These are phyloP conservation scores for Physcomitrium patens DNA, from an alignment of 225 moss, liverwort and hornwort species.

Conservation along the genomic window DNA sequence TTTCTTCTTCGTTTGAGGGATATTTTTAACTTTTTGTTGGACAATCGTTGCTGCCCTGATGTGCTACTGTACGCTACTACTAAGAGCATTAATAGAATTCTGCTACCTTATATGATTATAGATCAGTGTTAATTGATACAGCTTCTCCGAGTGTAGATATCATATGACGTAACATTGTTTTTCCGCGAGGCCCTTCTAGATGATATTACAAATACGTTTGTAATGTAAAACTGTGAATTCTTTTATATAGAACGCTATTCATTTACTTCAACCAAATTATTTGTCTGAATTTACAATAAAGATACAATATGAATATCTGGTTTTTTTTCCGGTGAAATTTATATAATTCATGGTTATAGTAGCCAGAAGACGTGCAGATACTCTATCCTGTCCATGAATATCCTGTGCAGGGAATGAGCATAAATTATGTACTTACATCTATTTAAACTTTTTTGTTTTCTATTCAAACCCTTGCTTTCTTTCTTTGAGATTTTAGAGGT, in stretches of 20 bases:
- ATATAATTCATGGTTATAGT: constrained; percentile 26
- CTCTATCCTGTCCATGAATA: constrained; percentile 24
- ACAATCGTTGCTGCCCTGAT: neutral
- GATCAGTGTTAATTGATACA: neutral
- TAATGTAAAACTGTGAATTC: neutral
- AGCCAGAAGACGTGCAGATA: constrained; percentile 39
- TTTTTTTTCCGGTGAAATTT: constrained; percentile 9
- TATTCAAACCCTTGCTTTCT: constrained; percentile 25
- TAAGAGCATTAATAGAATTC: neutral
- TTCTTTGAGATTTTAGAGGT: constrained; percentile 63
- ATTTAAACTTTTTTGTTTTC: constrained; percentile 37
- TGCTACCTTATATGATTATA: neutral
- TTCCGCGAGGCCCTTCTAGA: too few species aligned
- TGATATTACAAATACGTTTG: neutral
- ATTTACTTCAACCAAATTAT: neutral
- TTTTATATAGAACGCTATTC: neutral
- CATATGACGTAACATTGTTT: too few species aligned
- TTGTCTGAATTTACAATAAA: constrained; percentile 12
- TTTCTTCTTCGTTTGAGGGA: neutral
- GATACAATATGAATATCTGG: constrained; percentile 20
- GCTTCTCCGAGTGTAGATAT: too few species aligned
- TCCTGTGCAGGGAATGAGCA: constrained; percentile 31
- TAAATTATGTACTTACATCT: constrained; percentile 37
- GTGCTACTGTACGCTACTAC: neutral
- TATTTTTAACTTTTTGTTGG: neutral